A percentile compares a stretch with the other conserved stretches of the same genome.
Conservation (phyloP, 208 protist genomes). For the Leishmania turanica region DNA sequence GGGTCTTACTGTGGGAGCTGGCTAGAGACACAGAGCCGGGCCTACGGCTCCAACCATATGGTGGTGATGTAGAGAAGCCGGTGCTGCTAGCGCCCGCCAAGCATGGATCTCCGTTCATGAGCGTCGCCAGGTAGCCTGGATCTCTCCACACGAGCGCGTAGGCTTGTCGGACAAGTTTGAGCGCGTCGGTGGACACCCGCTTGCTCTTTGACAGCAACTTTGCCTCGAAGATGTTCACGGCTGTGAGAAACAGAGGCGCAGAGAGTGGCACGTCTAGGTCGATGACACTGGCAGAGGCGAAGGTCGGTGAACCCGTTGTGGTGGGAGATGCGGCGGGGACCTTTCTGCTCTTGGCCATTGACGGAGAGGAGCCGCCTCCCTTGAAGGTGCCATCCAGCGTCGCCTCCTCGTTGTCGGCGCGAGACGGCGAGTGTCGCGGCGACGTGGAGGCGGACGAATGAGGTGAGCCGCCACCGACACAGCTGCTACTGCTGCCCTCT, state of each 20-base stretch:
- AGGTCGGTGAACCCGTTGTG: not conserved
- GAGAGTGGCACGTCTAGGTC: constrained; percentile 65
- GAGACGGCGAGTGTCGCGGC: constrained; percentile 26
- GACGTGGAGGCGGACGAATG: constrained; percentile 11
- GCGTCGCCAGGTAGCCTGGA: constrained; percentile 24
- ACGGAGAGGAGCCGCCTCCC: not conserved
- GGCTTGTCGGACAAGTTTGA: constrained; percentile 71
- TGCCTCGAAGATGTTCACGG: constrained; percentile 76
- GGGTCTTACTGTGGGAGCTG: not conserved
- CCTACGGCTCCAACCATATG: not conserved
- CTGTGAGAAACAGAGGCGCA: constrained; percentile 51
- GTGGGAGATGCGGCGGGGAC: not conserved
- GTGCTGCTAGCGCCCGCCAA: not conserved
- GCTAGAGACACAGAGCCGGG: not conserved
- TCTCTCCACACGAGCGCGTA: constrained; percentile 79
- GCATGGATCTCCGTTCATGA: constrained; percentile 24
- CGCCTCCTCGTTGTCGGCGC: constrained; percentile 19
- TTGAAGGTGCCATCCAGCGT: not conserved
- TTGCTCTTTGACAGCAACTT: constrained; percentile 56
- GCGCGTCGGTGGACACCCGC: constrained; percentile 53
- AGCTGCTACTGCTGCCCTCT: constrained; percentile 31
- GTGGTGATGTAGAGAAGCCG: not conserved
- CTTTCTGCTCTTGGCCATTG: not conserved
- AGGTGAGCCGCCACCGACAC: constrained; percentile 37
- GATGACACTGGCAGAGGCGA: constrained; percentile 25